Conservation (phyloP, 192 early-diverging fungal species). For the Backusella parvicylindrica region DNA sequence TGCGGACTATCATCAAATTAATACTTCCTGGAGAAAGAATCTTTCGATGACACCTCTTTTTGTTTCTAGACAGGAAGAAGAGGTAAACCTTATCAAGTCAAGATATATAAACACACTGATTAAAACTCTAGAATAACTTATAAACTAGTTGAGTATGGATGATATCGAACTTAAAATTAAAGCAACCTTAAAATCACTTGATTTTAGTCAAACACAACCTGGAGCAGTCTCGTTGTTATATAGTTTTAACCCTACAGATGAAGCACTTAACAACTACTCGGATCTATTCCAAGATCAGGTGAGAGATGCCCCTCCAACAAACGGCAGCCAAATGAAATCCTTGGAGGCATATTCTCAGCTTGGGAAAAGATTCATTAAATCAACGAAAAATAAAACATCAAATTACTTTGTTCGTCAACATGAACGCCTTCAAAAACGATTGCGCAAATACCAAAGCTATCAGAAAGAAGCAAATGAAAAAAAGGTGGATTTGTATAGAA, state of each 20-base stretch:
- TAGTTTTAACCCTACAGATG: neutral
- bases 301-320: neutral
- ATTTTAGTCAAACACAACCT: slow-evolving; percentile 42
- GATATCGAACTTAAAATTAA: slow-evolving; percentile 20
- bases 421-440: slow-evolving; percentile 38
- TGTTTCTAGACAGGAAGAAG: slow-evolving; percentile 10
- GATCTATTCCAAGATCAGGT: neutral
- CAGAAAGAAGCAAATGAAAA: slow-evolving; percentile 48
- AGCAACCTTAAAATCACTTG: slow-evolving; percentile 39
- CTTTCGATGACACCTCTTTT: slow-evolving; percentile 34
- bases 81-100: neutral
- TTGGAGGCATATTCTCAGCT: neutral
- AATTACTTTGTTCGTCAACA: slow-evolving; percentile 42
- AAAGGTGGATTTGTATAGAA: slow-evolving; percentile 57
- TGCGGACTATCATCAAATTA: slow-evolving; percentile 51
- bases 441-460: slow-evolving; percentile 15
- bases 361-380: slow-evolving; percentile 10
- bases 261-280: neutral
- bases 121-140: neutral
- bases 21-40: slow-evolving; percentile 47
- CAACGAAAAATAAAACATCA: neutral
- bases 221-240: slow-evolving; percentile 17
- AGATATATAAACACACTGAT: neutral
- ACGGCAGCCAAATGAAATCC: neutral
- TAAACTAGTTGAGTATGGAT: neutral